Percentiles rank a stretch among this genome's conserved stretches.
phyloP scores from a whole-genome alignment of 2,329 filamentous ascomycete genomes.

The Lasiodiplodia theobromae region DNA sequence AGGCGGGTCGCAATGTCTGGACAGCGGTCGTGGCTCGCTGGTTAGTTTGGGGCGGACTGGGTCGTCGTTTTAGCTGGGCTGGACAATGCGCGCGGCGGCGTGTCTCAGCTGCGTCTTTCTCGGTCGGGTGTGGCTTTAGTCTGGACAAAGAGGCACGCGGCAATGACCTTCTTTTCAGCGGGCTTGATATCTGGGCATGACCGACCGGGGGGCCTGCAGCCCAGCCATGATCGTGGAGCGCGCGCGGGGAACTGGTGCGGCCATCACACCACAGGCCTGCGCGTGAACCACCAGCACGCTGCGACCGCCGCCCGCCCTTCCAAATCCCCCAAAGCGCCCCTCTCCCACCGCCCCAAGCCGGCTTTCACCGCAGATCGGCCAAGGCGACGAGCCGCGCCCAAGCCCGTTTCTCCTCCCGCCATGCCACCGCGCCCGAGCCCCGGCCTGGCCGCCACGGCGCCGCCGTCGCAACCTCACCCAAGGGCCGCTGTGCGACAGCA shows the following conservation, averaged over 20 bases:
- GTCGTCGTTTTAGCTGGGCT: constrained; percentile 10
- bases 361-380: constrained; percentile 25
- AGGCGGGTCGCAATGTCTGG: constrained; percentile 22
- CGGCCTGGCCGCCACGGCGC: constrained; percentile 2
- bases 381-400: constrained; percentile 21
- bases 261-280: constrained; percentile 24
- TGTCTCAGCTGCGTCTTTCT: constrained; percentile 13
- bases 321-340: constrained; percentile 10
- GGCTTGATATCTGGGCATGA: constrained; percentile 26
- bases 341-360: constrained; percentile 12
- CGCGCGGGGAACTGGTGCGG: constrained; percentile 27
- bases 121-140: constrained; percentile 18
- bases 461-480: constrained; percentile 5
- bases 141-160: constrained; percentile 22
- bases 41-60: constrained; percentile 15
- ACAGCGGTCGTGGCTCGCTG: constrained; percentile 16
- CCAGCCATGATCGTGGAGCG: constrained; percentile 8
- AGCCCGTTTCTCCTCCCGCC: constrained; percentile 23
- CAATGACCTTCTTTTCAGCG: constrained; percentile 7
- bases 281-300: constrained; percentile 17
- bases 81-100: constrained; percentile 20
- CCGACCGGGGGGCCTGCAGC: constrained; percentile 13
- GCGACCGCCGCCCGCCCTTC: constrained; percentile 6
- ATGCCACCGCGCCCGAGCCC: constrained; percentile 2
- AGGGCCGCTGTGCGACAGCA: constrained; percentile 4